Base-by-base conservation (phyloP, 345 rosid genomes). In the Clarkia xantiana region DNA sequence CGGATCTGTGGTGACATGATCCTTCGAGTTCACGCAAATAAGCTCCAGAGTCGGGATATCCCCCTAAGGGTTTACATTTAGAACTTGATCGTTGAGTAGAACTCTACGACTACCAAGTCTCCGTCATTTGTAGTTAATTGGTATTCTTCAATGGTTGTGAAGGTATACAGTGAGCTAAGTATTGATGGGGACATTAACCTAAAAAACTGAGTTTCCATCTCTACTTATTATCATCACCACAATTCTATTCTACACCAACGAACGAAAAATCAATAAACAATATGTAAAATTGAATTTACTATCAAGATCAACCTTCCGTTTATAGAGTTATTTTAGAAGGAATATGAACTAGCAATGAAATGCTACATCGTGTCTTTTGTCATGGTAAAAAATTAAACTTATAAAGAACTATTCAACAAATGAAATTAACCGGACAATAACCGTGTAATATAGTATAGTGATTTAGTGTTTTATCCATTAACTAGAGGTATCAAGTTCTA, bases 81-180 rank as follows among this genome's bases (percentile, higher is more conserved):
- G 63, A 47, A 40, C 54, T n/a, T 84, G 70, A 45, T 90, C 93
- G 40, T 87, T 91, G 9, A 87, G 96, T 58, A 80, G 76, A 80
- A 91, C 69, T 14, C 57, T 71, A 69, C 71, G 94, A 75, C 94
- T 84, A 20, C 80, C 62, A 87, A 52, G 57, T 91, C 49, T 47
- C 93, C 86, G 47, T 84, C 87, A 51, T 84, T 62, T 12, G 87
- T 72, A 45, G 77, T 82, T 47, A 91, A 67, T 68, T 82, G 98
- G 54, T 87, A 91, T 68, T 91, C 95, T 53, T 86, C 87, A 16
- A 16, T n/a, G 57, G 40, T 42, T 39, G 56, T 16, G 49, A 10
- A 40, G 36, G 54, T 41, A 10, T n/a, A n/a, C n/a, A 19, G 25
- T 23, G 36, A 14, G 10, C 9, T 5, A 11, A 44, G 23, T 44